Evolutionary conservation across 306 rosid species (phyloP), one percentile per base, ranked within the genome.

Genomic region (Morella rubra): DNA sequence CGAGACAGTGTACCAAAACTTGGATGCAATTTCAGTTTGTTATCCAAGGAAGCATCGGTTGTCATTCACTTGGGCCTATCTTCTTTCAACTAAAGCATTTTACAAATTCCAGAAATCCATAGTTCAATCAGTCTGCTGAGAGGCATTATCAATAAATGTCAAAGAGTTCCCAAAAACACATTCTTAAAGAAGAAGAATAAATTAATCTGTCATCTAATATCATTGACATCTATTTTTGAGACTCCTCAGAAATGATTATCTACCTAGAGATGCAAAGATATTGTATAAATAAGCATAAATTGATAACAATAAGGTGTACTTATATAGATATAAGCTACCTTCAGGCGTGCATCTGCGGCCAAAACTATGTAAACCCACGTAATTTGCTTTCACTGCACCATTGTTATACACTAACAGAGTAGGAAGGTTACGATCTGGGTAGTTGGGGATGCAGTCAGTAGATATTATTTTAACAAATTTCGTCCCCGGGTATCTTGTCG

Each of bases 361-460:
- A 53, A 95, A 95, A 79, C 81, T 84, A 22, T 19, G 89, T 89
- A 90, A 37, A 8, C 98, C 98, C 14, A 89, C 98, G 46, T 90
- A 82, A 76, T 95, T 95, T 76, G 96, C 98, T 79, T 92, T 95
- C 71, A 92, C 96, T 9, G 93, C 93, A 51, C 97, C 91, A 78
- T 89, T 95, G 90, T 95, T 92, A 87, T 95, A 95, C 16, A 95
- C 97, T 73, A 92, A 78, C 40, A 95, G 78, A 74, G 98, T 90
- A 9, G 98, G 98, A 77, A 92, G 90, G 84, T 95, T 95, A 27
- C 84, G 75, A 82, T 95, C 97, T 0, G 97, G 97, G 73, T 95
- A 95, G 80, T 95, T 95, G 0, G 97, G 98, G 77, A 95, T 95
- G 85, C 98, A 95, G 32, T 95, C 98, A 4, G 98, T 95, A 3